phyloP scores from a whole-genome alignment of 257 asterid genomes.

The Hygrophila difformis region DNA sequence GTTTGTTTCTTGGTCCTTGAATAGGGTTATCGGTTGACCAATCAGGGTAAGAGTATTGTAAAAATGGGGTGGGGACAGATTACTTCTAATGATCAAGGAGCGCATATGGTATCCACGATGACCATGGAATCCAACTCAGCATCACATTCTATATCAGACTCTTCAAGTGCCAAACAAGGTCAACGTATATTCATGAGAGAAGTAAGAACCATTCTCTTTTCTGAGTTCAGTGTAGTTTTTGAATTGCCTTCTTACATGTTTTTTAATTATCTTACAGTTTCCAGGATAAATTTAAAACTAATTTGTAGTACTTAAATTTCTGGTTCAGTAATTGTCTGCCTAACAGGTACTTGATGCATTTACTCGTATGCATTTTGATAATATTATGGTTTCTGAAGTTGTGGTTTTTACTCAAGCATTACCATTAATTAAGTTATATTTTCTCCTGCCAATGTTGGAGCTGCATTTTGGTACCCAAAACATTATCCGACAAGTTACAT shows the following conservation, averaged over 20 bases:
- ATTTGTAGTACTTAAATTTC: too few species aligned
- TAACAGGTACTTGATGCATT: too few species aligned
- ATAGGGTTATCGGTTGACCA: conserved; percentile 74
- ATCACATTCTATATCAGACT: conserved; percentile 22
- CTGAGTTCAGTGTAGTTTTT: too few species aligned
- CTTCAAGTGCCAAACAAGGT: conserved; percentile 28
- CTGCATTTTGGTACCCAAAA: too few species aligned
- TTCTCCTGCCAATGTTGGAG: too few species aligned
- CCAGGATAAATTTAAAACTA: too few species aligned
- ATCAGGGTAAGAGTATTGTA: conserved; percentile 49
- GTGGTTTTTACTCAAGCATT: too few species aligned
- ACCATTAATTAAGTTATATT: conserved; percentile 1
- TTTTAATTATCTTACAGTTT: not conserved
- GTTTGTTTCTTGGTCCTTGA: conserved; percentile 13
- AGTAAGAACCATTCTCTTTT: conserved; percentile 29
- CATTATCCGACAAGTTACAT: too few species aligned
- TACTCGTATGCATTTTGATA: too few species aligned
- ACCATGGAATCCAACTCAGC: conserved; percentile 48
- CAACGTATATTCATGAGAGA: conserved; percentile 61
- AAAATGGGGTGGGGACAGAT: conserved; percentile 77
- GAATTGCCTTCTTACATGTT: too few species aligned
- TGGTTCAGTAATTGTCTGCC: too few species aligned
- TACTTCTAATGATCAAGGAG: conserved; percentile 43
- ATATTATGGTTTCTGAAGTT: too few species aligned
- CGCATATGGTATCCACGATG: conserved; percentile 69